A percentile compares a stretch with the other conserved stretches of the same genome.
Evolutionary conservation across 306 rosid species (phyloP).

Genomic region (Quercus mongolica): DNA sequence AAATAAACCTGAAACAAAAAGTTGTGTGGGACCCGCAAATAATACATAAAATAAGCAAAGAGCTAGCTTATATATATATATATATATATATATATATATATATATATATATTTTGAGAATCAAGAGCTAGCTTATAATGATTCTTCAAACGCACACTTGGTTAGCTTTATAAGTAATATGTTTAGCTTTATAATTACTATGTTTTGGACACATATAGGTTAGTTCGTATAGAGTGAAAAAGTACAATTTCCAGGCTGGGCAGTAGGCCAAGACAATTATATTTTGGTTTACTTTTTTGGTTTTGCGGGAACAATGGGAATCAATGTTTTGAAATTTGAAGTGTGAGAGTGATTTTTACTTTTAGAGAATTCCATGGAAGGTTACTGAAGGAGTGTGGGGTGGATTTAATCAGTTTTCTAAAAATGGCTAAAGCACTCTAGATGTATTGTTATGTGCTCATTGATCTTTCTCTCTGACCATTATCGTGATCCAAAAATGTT

Average conservation of each 20-base stretch:
- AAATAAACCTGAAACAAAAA: too few species aligned
- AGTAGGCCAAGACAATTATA: background rate
- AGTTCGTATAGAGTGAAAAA: background rate
- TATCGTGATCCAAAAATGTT: background rate
- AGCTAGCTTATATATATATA: too few species aligned
- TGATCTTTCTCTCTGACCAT: background rate
- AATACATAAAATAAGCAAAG: too few species aligned
- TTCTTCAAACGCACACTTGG: background rate
- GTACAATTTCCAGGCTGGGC: background rate
- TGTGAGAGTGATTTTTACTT: background rate
- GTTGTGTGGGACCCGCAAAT: too few species aligned
- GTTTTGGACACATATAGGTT: background rate
- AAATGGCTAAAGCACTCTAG: background rate
- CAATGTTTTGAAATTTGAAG: background rate
- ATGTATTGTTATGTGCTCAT: background rate
- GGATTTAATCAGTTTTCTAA: background rate
- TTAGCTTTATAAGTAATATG: background rate
- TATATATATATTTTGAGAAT: too few species aligned
- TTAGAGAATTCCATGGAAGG: background rate
- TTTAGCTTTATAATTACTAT: background rate
- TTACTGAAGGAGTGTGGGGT: background rate
- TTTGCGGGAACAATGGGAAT: background rate
- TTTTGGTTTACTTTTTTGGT: background rate
- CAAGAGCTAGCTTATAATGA: too few species aligned
- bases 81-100: too few species aligned